Percentiles rank a stretch among this genome's conserved stretches.
Conservation (phyloP, 1,284 basidiomycete genomes). For the Vanrija humicola region DNA sequence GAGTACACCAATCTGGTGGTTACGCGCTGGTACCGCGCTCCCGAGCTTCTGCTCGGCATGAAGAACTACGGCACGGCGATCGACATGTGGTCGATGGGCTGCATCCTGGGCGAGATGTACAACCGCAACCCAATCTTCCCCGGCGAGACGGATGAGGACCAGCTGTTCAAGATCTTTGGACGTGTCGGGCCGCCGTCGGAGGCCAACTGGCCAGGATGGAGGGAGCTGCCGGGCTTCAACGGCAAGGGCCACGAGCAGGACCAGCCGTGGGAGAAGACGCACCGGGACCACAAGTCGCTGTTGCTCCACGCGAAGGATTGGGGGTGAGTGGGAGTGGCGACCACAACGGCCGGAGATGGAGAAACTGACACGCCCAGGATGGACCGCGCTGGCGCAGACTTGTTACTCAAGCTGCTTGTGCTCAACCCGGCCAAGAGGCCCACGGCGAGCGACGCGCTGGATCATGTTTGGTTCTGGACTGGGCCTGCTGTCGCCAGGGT, state of each 20-base stretch:
- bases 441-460: conserved; percentile 53
- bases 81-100: conserved; percentile 99
- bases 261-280: conserved; percentile 34
- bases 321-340: conserved; percentile 26
- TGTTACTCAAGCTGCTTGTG: conserved; percentile 52
- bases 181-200: conserved; percentile 85
- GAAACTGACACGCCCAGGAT: conserved; percentile 22
- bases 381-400: conserved; percentile 41
- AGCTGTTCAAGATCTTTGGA: conserved; percentile 81
- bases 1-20: conserved; percentile 97
- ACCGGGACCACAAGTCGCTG: conserved; percentile 21
- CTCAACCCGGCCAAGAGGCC: conserved; percentile 55
- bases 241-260: conserved; percentile 30
- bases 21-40: conserved; percentile 97
- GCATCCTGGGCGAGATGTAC: conserved; percentile 93
- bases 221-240: conserved; percentile 71
- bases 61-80: conserved; percentile 87
- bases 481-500: conserved; percentile 79
- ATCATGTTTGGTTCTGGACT: conserved; percentile 63
- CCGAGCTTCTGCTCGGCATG: conserved; percentile 87
- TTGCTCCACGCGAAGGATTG: conserved; percentile 25
- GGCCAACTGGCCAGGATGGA: conserved; percentile 69
- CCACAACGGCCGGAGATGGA: too few species aligned
- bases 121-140: conserved; percentile 79
- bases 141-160: conserved; percentile 83